A percentile compares a stretch with the other conserved stretches of the same genome.
These are phyloP conservation scores for Venturia nashicola DNA, from an alignment of 2,329 filamentous ascomycete species.

Conservation along the genomic window DNA sequence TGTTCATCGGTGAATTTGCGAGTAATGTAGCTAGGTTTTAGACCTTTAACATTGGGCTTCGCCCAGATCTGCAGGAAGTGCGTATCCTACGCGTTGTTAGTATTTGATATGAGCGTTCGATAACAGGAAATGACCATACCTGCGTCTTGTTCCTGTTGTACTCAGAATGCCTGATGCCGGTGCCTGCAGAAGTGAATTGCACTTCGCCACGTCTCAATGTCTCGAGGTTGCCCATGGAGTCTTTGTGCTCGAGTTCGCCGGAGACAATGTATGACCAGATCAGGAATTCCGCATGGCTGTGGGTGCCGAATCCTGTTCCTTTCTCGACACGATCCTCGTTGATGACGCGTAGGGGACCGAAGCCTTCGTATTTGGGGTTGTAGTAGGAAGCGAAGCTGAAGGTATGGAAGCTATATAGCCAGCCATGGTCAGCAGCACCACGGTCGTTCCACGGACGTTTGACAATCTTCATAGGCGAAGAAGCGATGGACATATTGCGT, in stretches of 20 bases:
- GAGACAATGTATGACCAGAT: constrained; percentile 83
- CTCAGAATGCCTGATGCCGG: constrained; percentile 67
- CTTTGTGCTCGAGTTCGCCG: constrained; percentile 77
- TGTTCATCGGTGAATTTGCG: constrained; percentile 57
- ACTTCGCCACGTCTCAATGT: constrained; percentile 73
- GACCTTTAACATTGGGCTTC: constrained; percentile 59
- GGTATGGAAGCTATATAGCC: constrained; percentile 78
- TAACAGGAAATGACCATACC: not conserved
- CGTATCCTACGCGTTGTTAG: constrained; percentile 35
- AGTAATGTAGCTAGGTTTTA: constrained; percentile 68
- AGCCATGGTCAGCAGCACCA: constrained; percentile 72
- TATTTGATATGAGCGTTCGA: not conserved
- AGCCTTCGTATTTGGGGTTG: constrained; percentile 54
- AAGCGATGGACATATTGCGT: constrained; percentile 11
- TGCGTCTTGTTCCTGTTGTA: constrained; percentile 62
- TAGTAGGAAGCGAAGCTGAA: constrained; percentile 70
- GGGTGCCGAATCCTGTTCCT: constrained; percentile 68
- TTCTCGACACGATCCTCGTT: constrained; percentile 77
- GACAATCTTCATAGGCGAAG: constrained; percentile 47
- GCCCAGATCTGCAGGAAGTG: constrained; percentile 90
- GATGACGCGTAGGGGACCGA: constrained; percentile 68
- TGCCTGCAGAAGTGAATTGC: constrained; percentile 83
- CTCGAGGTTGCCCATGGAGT: constrained; percentile 60
- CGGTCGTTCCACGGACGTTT: constrained; percentile 60
- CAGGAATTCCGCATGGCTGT: constrained; percentile 75